phyloP scores from a whole-genome alignment of 768 basidiomycete species.

The Tephrocybe sp. region DNA sequence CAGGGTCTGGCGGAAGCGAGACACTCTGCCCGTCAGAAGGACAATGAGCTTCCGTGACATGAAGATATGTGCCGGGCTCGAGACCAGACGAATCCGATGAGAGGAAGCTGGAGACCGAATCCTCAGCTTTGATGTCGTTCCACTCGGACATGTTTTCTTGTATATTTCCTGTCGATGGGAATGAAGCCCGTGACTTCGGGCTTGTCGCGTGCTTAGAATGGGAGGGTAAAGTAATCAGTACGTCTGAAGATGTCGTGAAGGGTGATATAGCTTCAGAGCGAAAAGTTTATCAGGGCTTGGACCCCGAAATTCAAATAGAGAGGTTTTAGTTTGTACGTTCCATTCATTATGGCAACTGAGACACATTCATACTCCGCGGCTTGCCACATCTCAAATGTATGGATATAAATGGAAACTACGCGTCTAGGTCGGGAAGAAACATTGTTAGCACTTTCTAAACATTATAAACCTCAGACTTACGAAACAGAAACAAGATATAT shows the following conservation, averaged over 20 bases:
- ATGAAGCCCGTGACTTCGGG: not conserved
- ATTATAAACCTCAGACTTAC: constrained; percentile 7
- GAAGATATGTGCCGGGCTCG: constrained; percentile 8
- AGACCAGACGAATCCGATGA: constrained; percentile 9
- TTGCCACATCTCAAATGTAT: constrained; percentile 4
- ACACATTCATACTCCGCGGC: constrained; percentile 22
- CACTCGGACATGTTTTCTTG: constrained; percentile 14
- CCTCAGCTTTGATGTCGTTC: constrained; percentile 14
- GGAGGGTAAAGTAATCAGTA: constrained; percentile 15
- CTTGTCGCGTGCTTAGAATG: no score
- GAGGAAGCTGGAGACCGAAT: constrained; percentile 5
- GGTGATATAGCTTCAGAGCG: constrained; percentile 11
- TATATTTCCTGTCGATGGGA: not conserved
- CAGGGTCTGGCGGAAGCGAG: constrained; percentile 16
- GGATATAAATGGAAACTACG: constrained; percentile 18
- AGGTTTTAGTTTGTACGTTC: constrained; percentile 15
- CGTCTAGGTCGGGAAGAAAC: constrained; percentile 15
- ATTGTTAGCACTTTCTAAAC: constrained; percentile 11
- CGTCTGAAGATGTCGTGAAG: constrained; percentile 6
- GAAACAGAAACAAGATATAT: not conserved
- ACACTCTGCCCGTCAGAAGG: constrained; percentile 10
- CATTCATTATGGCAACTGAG: constrained; percentile 21
- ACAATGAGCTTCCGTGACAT: constrained; percentile 6
- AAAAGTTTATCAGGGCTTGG: constrained; percentile 19
- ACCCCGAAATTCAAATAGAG: constrained; percentile 23